A percentile compares a stretch with the other conserved stretches of the same genome.
Evolutionary conservation across 164 flowering plant species (phyloP).

Genomic region (Umbilicus rupestris): DNA sequence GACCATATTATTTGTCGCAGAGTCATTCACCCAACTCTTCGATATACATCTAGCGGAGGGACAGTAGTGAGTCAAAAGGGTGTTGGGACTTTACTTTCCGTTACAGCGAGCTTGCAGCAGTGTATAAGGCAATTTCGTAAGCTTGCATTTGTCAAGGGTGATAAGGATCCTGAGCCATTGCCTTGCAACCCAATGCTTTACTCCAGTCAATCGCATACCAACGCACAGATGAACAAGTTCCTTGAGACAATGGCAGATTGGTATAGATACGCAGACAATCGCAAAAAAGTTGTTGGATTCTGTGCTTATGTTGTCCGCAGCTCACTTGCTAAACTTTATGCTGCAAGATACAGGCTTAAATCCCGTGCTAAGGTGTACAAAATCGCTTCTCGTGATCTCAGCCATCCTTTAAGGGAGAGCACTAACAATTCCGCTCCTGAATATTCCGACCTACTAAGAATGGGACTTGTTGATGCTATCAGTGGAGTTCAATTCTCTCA

Average conservation of each 20-base stretch:
- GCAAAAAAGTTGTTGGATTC: constrained; percentile 91
- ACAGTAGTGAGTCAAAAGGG: constrained; percentile 70
- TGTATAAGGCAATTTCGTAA: constrained; percentile 74
- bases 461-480: constrained; percentile 88
- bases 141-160: constrained; percentile 79
- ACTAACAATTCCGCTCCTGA: constrained; percentile 66
- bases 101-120: constrained; percentile 79
- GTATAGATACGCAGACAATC: constrained; percentile 90
- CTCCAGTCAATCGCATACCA: constrained; percentile 88
- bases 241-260: constrained; percentile 98
- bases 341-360: constrained; percentile 84
- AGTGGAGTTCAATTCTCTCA: constrained; percentile 84
- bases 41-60: constrained; percentile 72
- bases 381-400: constrained; percentile 78
- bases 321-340: constrained; percentile 91
- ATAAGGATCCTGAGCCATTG: constrained; percentile 91
- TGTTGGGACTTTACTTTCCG: constrained; percentile 89
- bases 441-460: constrained; percentile 83
- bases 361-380: constrained; percentile 92
- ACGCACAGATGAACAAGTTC: constrained; percentile 93
- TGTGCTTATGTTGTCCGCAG: constrained; percentile 94
- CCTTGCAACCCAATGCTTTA: constrained; percentile 97
- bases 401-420: constrained; percentile 63
- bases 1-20: constrained; percentile 83
- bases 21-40: constrained; percentile 75